Conservation (phyloP, 2,329 filamentous ascomycete species). For the Bipolaris gigantea region DNA sequence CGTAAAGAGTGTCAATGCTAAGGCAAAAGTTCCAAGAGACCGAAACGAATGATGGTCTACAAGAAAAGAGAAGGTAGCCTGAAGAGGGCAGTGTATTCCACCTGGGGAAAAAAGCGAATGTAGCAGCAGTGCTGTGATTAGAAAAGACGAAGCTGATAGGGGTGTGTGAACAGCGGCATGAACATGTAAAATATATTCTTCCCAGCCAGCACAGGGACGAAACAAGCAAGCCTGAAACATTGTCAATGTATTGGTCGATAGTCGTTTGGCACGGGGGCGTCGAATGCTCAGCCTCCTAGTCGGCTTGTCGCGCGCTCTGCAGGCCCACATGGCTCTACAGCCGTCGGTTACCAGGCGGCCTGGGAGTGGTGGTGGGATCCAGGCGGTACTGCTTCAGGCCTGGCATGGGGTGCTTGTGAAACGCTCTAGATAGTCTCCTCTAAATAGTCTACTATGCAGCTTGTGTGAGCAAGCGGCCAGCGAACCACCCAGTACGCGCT, state of each 20-base stretch:
- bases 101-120: constrained; percentile 22
- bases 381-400: constrained; percentile 19
- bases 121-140: constrained; percentile 21
- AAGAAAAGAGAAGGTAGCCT: constrained; percentile 5
- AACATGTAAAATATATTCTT: constrained; percentile 31
- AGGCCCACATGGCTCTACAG: constrained; percentile 22
- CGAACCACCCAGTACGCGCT: constrained; percentile 11
- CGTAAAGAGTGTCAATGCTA: constrained; percentile 26
- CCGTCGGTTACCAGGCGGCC: constrained; percentile 18
- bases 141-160: constrained; percentile 17
- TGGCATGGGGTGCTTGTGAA: constrained; percentile 33
- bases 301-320: constrained; percentile 37
- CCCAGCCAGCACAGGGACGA: constrained; percentile 23
- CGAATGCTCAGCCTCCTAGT: constrained; percentile 31
- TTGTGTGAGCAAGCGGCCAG: constrained; percentile 18
- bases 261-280: constrained; percentile 9
- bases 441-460: constrained; percentile 29
- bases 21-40: constrained; percentile 17
- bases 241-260: constrained; percentile 17
- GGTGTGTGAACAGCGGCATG: constrained; percentile 15
- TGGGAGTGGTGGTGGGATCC: constrained; percentile 16
- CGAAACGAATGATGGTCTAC: constrained; percentile 26
- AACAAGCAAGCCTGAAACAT: constrained; percentile 32
- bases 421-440: constrained; percentile 29
- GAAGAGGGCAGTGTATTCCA: constrained; percentile 38